Conservation (phyloP, 202 grass and related monocot genomes). For the Hordeum pubiflorum region DNA sequence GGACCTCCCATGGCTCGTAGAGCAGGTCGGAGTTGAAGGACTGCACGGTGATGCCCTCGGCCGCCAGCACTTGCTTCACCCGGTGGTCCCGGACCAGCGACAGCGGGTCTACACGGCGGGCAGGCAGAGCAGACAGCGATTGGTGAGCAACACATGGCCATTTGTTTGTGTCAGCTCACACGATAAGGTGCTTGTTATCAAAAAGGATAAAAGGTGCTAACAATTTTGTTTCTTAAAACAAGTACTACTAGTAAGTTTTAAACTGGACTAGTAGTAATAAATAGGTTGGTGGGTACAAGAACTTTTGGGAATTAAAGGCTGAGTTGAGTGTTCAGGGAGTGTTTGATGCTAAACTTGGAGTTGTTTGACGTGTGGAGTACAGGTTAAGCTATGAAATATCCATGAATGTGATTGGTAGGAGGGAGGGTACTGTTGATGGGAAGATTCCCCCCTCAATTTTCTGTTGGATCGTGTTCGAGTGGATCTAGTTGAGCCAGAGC, state of each 20-base stretch:
- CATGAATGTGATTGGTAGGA: neutral
- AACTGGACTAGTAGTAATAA: neutral
- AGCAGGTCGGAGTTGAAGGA: conserved; percentile 96
- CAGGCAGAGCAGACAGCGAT: conserved; percentile 21
- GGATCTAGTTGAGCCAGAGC: conserved; percentile 19
- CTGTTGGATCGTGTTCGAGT: conserved; percentile 17
- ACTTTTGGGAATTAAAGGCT: conserved; percentile 40
- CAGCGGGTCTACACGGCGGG: conserved; percentile 66
- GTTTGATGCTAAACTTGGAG: conserved; percentile 28
- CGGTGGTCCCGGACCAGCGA: conserved; percentile 81
- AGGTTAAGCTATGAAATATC: conserved; percentile 11
- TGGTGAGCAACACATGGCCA: conserved; percentile 28
- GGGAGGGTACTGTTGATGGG: conserved; percentile 7
- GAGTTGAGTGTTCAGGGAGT: conserved; percentile 18
- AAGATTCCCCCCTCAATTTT: neutral
- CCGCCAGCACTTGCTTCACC: conserved; percentile 66
- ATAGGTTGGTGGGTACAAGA: conserved; percentile 12
- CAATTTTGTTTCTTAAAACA: neutral
- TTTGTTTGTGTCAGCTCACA: conserved; percentile 18
- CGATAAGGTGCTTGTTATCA: conserved; percentile 9
- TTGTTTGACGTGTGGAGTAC: conserved; percentile 17
- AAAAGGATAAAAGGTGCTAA: neutral
- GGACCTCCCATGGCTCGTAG: conserved; percentile 96
- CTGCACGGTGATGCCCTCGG: conserved; percentile 67
- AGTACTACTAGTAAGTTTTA: neutral